These are phyloP conservation scores for Balakata baccata DNA, from an alignment of 345 rosid genomes.

Conservation along the genomic window DNA sequence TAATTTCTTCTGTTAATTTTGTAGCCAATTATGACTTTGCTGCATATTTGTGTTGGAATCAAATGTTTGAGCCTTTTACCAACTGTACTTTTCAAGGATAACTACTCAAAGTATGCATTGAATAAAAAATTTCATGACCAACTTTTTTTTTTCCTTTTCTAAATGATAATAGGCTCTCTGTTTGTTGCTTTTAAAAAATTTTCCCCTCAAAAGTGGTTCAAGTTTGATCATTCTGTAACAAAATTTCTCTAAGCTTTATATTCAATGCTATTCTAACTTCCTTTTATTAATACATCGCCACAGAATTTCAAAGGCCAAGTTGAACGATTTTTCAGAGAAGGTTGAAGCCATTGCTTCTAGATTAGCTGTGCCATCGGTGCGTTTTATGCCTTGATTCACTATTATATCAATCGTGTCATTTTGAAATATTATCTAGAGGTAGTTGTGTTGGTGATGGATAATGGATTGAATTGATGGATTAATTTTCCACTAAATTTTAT, in stretches of 20 bases:
- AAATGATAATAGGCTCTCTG: background rate
- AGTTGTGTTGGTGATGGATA: no score
- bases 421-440: no score
- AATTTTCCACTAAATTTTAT: background rate
- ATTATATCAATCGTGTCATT: background rate
- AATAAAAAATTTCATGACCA: background rate
- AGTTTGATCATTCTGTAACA: background rate
- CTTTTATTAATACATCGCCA: slow-evolving; percentile 15
- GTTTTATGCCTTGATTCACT: slow-evolving; percentile 11
- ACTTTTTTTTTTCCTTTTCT: background rate
- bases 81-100: background rate
- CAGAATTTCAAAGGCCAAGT: slow-evolving; percentile 68
- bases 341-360: slow-evolving; percentile 70
- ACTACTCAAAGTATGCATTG: background rate
- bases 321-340: slow-evolving; percentile 76
- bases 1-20: background rate
- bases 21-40: background rate
- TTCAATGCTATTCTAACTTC: background rate
- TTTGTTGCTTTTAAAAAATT: background rate
- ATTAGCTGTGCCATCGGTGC: slow-evolving; percentile 48
- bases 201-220: background rate
- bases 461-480: background rate
- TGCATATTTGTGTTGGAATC: background rate
- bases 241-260: background rate
- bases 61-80: background rate